Evolutionary conservation across 2,329 filamentous ascomycete genomes (phyloP).

Genomic region (Bipolaris zeicola): DNA sequence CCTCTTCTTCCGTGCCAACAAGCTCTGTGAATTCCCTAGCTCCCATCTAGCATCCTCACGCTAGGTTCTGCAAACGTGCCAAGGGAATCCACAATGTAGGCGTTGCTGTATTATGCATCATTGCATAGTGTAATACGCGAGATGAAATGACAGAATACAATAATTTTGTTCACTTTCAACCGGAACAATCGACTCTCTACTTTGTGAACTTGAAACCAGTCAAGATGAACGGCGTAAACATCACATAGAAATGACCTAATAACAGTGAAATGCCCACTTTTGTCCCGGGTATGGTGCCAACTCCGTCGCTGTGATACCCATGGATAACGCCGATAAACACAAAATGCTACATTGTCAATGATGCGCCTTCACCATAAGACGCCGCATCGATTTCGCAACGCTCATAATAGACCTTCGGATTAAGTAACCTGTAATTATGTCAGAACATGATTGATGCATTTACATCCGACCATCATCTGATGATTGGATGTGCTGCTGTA

Average conservation of each 20-base stretch:
- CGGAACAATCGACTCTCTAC: no score
- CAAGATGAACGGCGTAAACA: background rate
- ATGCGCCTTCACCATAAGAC: no score
- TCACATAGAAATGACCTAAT: background rate
- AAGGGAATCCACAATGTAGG: no score
- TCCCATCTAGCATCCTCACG: no score
- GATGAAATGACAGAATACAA: no score
- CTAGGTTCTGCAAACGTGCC: no score
- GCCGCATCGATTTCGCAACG: background rate
- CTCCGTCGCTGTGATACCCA: slow-evolving; percentile 9
- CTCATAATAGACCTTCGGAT: background rate
- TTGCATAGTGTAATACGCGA: no score
- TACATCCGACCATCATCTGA: background rate
- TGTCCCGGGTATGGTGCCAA: background rate
- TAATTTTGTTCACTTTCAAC: no score
- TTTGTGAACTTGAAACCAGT: background rate
- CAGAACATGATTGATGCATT: background rate
- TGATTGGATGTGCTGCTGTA: background rate
- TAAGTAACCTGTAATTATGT: background rate
- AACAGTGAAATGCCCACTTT: background rate
- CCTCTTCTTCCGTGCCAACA: background rate
- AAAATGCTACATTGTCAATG: no score
- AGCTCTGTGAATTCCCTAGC: no score
- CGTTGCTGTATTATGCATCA: no score
- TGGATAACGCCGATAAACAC: background rate